These are phyloP conservation scores for Zarea fungicola DNA, from an alignment of 2,329 filamentous ascomycete species.

Conservation along the genomic window DNA sequence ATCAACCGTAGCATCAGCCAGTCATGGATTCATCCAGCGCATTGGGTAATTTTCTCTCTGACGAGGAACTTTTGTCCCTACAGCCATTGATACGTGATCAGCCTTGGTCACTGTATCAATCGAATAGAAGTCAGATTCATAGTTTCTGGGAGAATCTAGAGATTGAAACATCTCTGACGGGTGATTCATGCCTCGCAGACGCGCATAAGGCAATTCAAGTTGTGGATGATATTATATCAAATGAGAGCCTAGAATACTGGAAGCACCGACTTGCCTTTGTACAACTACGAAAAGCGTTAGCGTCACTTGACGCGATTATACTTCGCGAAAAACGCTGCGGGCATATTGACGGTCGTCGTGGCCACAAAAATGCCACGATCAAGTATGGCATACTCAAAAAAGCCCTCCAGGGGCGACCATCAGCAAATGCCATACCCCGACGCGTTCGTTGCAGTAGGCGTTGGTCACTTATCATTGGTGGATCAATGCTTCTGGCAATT, in stretches of 20 bases:
- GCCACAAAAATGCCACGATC: neutral
- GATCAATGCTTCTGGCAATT: neutral
- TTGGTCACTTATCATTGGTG: neutral
- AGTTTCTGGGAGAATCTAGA: neutral
- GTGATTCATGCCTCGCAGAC: neutral
- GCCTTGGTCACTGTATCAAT: neutral
- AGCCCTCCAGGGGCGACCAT: neutral
- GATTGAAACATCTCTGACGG: neutral
- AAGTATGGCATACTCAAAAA: neutral
- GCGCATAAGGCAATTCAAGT: neutral
- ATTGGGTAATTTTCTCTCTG: too few species aligned
- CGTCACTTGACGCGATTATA: neutral
- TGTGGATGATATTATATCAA: neutral
- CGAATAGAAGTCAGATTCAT: neutral
- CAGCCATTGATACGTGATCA: neutral
- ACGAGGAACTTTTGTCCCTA: neutral
- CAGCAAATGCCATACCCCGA: neutral
- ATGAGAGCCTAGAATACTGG: constrained; percentile 1
- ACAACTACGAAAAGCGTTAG: neutral
- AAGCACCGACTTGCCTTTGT: neutral
- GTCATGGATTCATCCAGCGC: too few species aligned
- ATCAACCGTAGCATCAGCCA: too few species aligned
- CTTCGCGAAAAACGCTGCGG: neutral
- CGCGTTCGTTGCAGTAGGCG: neutral
- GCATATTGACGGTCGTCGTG: neutral